Base-by-base conservation (phyloP, 495 filamentous ascomycete genomes). In the Daldinia concentrica region DNA sequence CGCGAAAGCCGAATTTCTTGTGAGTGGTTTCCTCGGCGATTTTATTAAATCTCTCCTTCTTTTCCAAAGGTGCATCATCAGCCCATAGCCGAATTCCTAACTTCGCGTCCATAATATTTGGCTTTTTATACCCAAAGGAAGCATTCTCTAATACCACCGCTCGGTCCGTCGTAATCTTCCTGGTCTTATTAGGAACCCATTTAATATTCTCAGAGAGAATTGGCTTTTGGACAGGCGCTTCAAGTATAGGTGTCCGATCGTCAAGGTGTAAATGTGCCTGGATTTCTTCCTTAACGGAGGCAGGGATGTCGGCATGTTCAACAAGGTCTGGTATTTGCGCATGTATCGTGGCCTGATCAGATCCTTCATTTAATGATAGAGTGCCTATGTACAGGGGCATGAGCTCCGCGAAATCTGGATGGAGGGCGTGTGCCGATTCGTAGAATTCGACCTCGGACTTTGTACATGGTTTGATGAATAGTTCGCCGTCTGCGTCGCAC, bases 391-490 rank as follows among this genome's bases (percentile, higher is more conserved):
- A 98, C 8, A 86, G 87, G 60, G 95, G 95, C 84, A 98, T 95
- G 75, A 92, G 89, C 22, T 89, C 87, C 19, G 88, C 86, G 71
- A 98, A 91, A 4, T 83, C 85, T 19, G 89, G 89, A 73, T 97
- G 94, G 15, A 82, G 75, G 37, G 84, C 72, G 57, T 79, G 73
- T 41, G 90, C 89, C 27, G 90, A 88, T 80, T 98, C 90, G 87
- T 99, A 99, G 82, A 99, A 99, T 27, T 89, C 87, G 64, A 97
- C 88, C 81, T 99, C 95, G 64, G 88, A 86, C 45, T 87, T 79
- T 6, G 93, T 97, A 81, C 95, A 98, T 30, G 95, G 95, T 80
- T 99, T 99, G 78, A 98, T 92, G 76, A 99, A 90, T 17, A 98
- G 83, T 62, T 91, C 87, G 74, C 95, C 95, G 56, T 92, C 90